Evolutionary conservation across 192 early-diverging fungal species (phyloP).

Genomic region (Rhizoclosmatium globosum): DNA sequence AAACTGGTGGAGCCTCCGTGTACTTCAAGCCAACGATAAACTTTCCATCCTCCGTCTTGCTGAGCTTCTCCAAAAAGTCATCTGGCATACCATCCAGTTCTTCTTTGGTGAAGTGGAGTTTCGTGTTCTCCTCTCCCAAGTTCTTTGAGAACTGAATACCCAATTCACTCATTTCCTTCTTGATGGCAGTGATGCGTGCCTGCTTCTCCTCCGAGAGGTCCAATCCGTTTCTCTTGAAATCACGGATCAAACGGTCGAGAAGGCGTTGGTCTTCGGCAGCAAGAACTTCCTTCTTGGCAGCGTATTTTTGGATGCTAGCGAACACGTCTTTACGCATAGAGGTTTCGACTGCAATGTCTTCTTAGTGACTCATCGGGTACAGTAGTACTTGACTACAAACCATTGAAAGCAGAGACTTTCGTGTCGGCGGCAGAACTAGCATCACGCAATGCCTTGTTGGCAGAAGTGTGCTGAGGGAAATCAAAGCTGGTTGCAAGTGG

Average conservation of each 20-base stretch:
- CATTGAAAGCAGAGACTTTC: constrained; percentile 20
- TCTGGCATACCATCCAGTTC: constrained; percentile 79
- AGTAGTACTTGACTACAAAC: constrained; percentile 11
- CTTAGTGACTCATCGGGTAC: neutral
- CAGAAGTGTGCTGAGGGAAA: constrained; percentile 47
- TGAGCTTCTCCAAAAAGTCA: constrained; percentile 71
- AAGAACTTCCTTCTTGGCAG: constrained; percentile 40
- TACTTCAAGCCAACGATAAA: constrained; percentile 81
- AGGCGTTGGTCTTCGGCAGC: constrained; percentile 74
- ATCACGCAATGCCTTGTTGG: constrained; percentile 46
- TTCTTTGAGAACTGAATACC: constrained; percentile 77
- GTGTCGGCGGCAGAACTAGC: constrained; percentile 39
- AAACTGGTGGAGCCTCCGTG: constrained; percentile 52
- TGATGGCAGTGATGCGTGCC: constrained; percentile 66
- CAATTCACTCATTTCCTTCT: constrained; percentile 73
- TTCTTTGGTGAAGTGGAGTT: constrained; percentile 58
- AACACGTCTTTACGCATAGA: constrained; percentile 51
- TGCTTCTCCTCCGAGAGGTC: constrained; percentile 68
- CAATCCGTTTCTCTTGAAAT: constrained; percentile 77
- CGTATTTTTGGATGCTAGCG: constrained; percentile 30
- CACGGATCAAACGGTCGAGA: constrained; percentile 69
- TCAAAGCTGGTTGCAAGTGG: constrained; percentile 18
- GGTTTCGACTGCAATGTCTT: constrained; percentile 47
- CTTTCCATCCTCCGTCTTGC: constrained; percentile 69
- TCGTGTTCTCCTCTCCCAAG: constrained; percentile 68